A percentile compares a stretch with the other conserved stretches of the same genome.
Conservation (phyloP, 805 yeast species). For the Lachancea fermentati region DNA sequence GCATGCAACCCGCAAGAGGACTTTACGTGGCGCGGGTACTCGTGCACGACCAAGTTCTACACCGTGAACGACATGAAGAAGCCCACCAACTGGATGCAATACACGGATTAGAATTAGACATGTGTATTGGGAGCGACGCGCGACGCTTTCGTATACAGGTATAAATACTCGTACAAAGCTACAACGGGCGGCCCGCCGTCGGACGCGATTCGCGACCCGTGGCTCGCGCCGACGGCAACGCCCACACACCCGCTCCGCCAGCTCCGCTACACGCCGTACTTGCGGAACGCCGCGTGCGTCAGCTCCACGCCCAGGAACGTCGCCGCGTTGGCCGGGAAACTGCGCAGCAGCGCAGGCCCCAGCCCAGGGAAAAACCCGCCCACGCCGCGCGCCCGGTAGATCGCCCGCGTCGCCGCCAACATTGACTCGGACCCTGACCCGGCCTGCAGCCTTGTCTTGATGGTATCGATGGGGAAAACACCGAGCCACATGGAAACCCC, state of each 20-base stretch:
- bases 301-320: slow-evolving; percentile 93
- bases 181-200: too few relatives aligned
- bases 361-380: slow-evolving; percentile 96
- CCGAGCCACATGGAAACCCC: slow-evolving; percentile 97
- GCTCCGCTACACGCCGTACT: slow-evolving; percentile 26
- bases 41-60: slow-evolving; percentile 61
- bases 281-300: slow-evolving; percentile 43
- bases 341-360: slow-evolving; percentile 89
- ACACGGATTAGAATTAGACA: slow-evolving; percentile 8
- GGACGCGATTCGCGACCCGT: too few relatives aligned
- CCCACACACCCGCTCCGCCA: too few relatives aligned
- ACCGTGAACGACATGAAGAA: slow-evolving; percentile 45
- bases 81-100: slow-evolving; percentile 59
- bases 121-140: too few relatives aligned
- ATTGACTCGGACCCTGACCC: slow-evolving; percentile 44
- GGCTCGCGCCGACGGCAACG: too few relatives aligned
- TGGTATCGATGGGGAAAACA: slow-evolving; percentile 94
- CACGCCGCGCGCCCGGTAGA: slow-evolving; percentile 59
- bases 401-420: slow-evolving; percentile 56
- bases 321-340: slow-evolving; percentile 99
- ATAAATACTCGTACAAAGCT: too few relatives aligned
- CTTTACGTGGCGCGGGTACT: slow-evolving; percentile 64
- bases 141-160: too few relatives aligned
- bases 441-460: slow-evolving; percentile 49
- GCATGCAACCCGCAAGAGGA: slow-evolving; percentile 67